A percentile compares a stretch with the other conserved stretches of the same genome.
These are phyloP conservation scores for Berberis vulgaris DNA, from an alignment of 164 flowering plant species.

Conservation along the genomic window DNA sequence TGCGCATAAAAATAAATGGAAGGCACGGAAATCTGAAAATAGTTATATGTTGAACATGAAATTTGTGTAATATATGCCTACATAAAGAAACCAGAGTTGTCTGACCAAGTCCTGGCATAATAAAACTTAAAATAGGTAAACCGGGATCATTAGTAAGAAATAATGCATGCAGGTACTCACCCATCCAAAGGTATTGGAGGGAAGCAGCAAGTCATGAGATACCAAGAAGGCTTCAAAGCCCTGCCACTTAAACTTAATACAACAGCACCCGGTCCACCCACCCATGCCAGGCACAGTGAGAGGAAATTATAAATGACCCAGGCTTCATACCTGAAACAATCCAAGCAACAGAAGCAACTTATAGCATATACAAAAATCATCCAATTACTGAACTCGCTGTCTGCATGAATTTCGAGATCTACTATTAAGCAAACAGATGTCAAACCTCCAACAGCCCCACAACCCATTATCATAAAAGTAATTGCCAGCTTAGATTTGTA, in stretches of 20 bases:
- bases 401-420: too few species aligned
- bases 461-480: too few species aligned
- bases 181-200: conserved; percentile 87
- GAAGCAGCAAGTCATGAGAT: conserved; percentile 88
- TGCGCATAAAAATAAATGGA: not conserved
- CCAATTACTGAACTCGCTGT: too few species aligned
- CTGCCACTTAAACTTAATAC: conserved; percentile 82
- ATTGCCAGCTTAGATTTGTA: too few species aligned
- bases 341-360: conserved; percentile 4
- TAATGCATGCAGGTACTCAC: conserved; percentile 31
- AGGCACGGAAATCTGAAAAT: too few species aligned
- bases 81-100: not conserved
- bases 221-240: conserved; percentile 72
- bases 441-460: too few species aligned
- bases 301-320: conserved; percentile 98
- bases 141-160: not conserved
- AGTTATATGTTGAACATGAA: too few species aligned
- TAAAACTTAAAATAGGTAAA: not conserved
- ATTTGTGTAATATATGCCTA: too few species aligned
- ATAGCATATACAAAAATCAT: too few species aligned
- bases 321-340: conserved; percentile 84
- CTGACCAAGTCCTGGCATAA: not conserved
- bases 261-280: conserved; percentile 98
- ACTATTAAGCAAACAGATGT: too few species aligned
- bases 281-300: conserved; percentile 96